These are phyloP conservation scores for Phytophthora niederhauseri DNA, from an alignment of 352 stramenopile species.

Conservation along the genomic window DNA sequence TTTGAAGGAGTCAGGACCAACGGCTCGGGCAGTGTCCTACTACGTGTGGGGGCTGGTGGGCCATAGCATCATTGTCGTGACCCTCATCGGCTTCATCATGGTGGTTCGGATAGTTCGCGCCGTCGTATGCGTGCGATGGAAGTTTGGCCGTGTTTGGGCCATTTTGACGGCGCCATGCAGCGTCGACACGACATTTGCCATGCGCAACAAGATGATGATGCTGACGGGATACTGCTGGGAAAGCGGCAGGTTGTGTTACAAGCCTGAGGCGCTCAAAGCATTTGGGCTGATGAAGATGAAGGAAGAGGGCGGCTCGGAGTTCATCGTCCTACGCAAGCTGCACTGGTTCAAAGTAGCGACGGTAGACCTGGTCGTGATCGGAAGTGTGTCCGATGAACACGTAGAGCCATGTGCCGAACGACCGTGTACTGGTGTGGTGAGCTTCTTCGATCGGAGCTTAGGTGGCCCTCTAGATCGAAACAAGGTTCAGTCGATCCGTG, in stretches of 20 bases:
- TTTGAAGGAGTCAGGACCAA: constrained; percentile 5
- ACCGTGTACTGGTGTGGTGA: constrained; percentile 18
- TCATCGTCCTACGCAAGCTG: constrained; percentile 23
- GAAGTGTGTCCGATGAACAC: constrained; percentile 4
- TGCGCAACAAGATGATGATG: constrained; percentile 27
- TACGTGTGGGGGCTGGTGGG: constrained; percentile 32
- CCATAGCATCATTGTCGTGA: constrained; percentile 26
- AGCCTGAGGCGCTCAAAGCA: constrained; percentile 17
- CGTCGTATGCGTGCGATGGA: constrained; percentile 16
- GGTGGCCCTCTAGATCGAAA: constrained; percentile 7
- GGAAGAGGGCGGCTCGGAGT: constrained; percentile 19
- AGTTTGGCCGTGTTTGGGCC: constrained; percentile 11
- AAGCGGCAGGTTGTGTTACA: constrained; percentile 23
- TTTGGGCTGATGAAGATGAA: constrained; percentile 27
- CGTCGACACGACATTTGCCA: constrained; percentile 21
- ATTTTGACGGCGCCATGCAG: constrained; percentile 24
- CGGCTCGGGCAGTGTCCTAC: constrained; percentile 22
- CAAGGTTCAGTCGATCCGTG: not conserved
- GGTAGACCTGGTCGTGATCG: constrained; percentile 22
- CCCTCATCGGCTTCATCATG: constrained; percentile 23
- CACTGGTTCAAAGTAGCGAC: constrained; percentile 14
- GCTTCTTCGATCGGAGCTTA: constrained; percentile 14
- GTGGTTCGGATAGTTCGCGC: constrained; percentile 9
- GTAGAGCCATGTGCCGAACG: constrained; percentile 22
- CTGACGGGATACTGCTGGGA: constrained; percentile 27